Conservation (phyloP, 371 early-diverging fungal species). For the Apophysomyces ossiformis region DNA sequence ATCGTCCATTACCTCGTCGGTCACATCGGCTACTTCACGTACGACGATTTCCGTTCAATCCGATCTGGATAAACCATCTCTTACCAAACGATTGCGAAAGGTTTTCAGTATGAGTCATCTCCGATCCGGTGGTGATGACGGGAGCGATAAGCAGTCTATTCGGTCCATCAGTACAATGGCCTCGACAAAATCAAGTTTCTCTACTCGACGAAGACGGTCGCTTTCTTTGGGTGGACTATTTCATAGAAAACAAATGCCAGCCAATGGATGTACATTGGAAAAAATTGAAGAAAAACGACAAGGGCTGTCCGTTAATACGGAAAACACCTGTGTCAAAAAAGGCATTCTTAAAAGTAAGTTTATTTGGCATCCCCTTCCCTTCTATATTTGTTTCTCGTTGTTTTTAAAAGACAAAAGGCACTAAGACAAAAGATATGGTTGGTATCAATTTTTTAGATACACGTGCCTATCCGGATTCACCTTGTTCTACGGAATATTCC, state of each 20-base stretch:
- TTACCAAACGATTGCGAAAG: constrained; percentile 51
- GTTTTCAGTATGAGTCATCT: constrained; percentile 56
- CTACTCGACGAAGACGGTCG: constrained; percentile 43
- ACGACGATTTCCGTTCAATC: constrained; percentile 32
- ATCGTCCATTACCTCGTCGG: constrained; percentile 37
- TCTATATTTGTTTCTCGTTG: neutral
- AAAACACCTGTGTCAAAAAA: no score
- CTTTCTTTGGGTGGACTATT: constrained; percentile 42
- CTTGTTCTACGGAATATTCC: constrained; percentile 29
- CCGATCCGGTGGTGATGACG: constrained; percentile 8
- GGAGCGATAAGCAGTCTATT: constrained; percentile 9
- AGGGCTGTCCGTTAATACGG: constrained; percentile 33
- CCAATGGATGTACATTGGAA: constrained; percentile 5
- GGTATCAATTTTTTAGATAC: constrained; percentile 42
- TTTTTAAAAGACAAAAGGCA: constrained; percentile 12
- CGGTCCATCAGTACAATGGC: constrained; percentile 5
- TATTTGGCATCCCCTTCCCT: no score
- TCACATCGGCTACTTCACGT: constrained; percentile 26
- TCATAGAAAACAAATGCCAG: constrained; percentile 24
- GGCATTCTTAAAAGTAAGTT: no score
- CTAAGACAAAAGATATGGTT: no score
- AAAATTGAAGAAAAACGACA: constrained; percentile 28
- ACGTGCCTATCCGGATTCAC: constrained; percentile 34
- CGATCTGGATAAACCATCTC: constrained; percentile 41
- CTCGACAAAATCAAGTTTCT: constrained; percentile 17